Conservation (phyloP, 306 rosid genomes). For the Malus orientalis region DNA sequence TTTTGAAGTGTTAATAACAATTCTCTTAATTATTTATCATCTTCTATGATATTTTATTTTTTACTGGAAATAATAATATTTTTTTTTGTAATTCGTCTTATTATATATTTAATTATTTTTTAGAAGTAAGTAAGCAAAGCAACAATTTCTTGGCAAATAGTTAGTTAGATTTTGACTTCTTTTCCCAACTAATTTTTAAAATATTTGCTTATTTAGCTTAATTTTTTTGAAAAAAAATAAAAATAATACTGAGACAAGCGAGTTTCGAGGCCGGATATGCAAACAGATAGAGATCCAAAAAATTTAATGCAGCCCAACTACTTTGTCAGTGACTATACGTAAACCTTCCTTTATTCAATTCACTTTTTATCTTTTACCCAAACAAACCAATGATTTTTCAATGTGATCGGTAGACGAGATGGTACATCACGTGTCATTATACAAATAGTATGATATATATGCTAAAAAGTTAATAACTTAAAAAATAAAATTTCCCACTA, state of each 20-base stretch:
- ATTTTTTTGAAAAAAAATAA: too few species aligned
- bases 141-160: not conserved
- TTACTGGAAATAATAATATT: too few species aligned
- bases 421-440: too few species aligned
- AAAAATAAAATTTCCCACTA: too few species aligned
- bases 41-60: too few species aligned
- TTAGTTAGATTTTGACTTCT: not conserved
- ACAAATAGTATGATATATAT: too few species aligned
- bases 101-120: not conserved
- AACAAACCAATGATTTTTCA: not conserved
- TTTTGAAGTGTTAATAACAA: too few species aligned
- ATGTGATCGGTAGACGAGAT: rapidly evolving
- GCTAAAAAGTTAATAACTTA: too few species aligned
- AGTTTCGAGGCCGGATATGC: constrained; percentile 13
- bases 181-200: too few species aligned
- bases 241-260: not conserved
- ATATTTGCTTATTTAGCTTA: not conserved
- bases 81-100: not conserved
- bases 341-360: not conserved
- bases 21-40: not conserved
- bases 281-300: constrained; percentile 23
- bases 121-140: not conserved
- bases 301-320: constrained; percentile 24
- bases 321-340: constrained; percentile 1
- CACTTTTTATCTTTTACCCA: not conserved